Evolutionary conservation across 495 filamentous ascomycete species (phyloP).

Genomic region (Annulohypoxylon stygium): DNA sequence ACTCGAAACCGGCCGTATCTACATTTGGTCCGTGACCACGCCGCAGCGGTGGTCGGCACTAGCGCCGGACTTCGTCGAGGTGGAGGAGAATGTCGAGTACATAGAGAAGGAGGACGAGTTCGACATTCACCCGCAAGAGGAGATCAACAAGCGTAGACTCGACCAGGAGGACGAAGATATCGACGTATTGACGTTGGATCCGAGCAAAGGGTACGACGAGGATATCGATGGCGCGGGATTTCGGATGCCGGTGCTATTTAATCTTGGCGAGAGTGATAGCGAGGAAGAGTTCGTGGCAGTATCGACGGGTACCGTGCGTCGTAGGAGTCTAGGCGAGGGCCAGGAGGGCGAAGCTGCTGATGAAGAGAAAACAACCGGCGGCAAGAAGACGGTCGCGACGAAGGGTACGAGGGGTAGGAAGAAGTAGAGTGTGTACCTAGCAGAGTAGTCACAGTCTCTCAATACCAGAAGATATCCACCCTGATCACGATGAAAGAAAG

Average conservation of each 20-base stretch:
- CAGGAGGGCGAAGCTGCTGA: slow-evolving; percentile 58
- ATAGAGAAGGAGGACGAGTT: slow-evolving; percentile 97
- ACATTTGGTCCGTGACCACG: slow-evolving; percentile 91
- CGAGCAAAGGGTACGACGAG: slow-evolving; percentile 68
- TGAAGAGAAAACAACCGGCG: slow-evolving; percentile 51
- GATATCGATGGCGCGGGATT: slow-evolving; percentile 71
- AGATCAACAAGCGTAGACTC: slow-evolving; percentile 89
- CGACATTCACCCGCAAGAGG: slow-evolving; percentile 94
- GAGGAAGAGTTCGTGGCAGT: slow-evolving; percentile 92
- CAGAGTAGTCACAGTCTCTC: not conserved
- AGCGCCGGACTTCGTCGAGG: slow-evolving; percentile 95
- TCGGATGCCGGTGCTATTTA: slow-evolving; percentile 87
- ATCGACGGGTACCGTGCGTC: slow-evolving; percentile 83
- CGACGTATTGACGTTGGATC: slow-evolving; percentile 84
- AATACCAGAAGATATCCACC: not conserved
- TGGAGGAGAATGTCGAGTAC: slow-evolving; percentile 98
- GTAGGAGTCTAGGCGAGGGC: slow-evolving; percentile 70
- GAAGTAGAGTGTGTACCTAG: slow-evolving; percentile 33
- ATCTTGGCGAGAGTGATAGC: slow-evolving; percentile 78
- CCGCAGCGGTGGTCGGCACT: slow-evolving; percentile 97
- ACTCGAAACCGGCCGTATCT: slow-evolving; percentile 87
- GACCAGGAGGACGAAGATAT: slow-evolving; percentile 89
- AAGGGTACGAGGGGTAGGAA: slow-evolving; percentile 49
- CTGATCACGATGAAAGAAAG: not conserved
- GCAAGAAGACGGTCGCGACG: slow-evolving; percentile 49